Base-by-base conservation (phyloP, 2,329 filamentous ascomycete genomes). In the Peltaster fructicola region DNA sequence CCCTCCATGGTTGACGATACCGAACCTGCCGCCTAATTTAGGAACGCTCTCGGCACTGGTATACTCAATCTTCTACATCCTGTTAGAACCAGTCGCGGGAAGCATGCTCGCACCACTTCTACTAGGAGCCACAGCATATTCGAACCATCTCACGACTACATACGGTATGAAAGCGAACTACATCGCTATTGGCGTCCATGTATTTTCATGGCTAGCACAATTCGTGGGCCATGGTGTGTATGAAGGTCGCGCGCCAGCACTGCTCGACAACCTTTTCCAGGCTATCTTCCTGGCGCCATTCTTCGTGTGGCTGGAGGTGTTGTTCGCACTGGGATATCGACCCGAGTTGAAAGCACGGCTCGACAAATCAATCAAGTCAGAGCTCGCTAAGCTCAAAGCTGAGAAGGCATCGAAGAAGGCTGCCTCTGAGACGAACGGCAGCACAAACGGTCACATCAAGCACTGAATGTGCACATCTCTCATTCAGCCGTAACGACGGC, bases 261-360 rank as follows among this genome's bases (percentile, higher is more conserved):
- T 95, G 35, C 57, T 95, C 23, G 84, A 95, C 54, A 95, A 93
- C 44, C 55, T 95, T 20, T 63, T 90, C 23, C 88, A 95, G 54
- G 84, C 88, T 14, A 52, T 95, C 35, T 85, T 95, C 44, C 63
- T 95, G 13, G 88, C 88, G 0, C 88, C 88, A 6, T 75, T 98
- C 44, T 98, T 95, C 41, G 85, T 95, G 30, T 98, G 88, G 79
- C 75, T 98, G 41, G 84, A 95, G 57, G 56, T 90, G 13, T 63
- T 98, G 14, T 98, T 98, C 59, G 71, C 64, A 43, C 67, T 90
- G 24, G 88, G 88, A 23, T 98, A 95, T 53, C 69, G 88, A 31
- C 78, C 74, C 2, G 82, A 91, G 50, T 60, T 98, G 38, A 81
- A 85, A 56, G 64, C 66, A 32, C 70, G 85, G 24, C 68, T 95